Percentiles rank a stretch among this genome's conserved stretches.
phyloP scores from a whole-genome alignment of 2,329 filamentous ascomycete species.

The Sclerotinia glacialis region DNA sequence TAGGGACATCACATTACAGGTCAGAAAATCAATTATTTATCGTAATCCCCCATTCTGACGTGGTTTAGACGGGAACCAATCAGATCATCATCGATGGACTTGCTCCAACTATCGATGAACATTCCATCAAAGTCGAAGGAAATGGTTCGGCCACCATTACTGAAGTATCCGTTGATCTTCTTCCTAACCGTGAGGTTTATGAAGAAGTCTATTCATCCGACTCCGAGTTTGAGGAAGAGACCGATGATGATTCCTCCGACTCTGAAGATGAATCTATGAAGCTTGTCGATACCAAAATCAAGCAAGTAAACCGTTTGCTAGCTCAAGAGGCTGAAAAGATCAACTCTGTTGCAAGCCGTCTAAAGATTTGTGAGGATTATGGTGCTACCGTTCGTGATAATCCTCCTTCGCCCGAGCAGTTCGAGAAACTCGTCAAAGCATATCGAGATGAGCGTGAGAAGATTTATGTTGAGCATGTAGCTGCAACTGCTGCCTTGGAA shows the following conservation, averaged over 20 bases:
- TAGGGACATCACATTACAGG: conserved; percentile 48
- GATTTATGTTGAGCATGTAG: conserved; percentile 44
- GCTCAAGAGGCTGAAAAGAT: conserved; percentile 38
- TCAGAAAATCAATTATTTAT: background rate
- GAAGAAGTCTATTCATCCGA: conserved; percentile 41
- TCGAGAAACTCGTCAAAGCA: conserved; percentile 31
- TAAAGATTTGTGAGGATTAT: conserved; percentile 35
- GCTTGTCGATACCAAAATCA: conserved; percentile 30
- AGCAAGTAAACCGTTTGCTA: conserved; percentile 29
- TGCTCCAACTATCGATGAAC: conserved; percentile 51
- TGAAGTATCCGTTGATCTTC: conserved; percentile 59
- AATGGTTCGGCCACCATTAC: conserved; percentile 57
- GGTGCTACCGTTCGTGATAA: conserved; percentile 30
- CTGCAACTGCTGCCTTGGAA: conserved; percentile 39
- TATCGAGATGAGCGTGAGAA: conserved; percentile 36
- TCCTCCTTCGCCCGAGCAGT: conserved; percentile 27
- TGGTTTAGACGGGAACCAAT: conserved; percentile 48
- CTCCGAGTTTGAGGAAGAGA: conserved; percentile 39
- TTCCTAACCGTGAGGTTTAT: conserved; percentile 50
- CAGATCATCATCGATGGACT: conserved; percentile 56
- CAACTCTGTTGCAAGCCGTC: conserved; percentile 33
- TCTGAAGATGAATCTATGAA: conserved; percentile 35
- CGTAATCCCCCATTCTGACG: background rate
- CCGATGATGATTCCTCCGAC: conserved; percentile 37
- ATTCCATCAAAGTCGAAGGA: conserved; percentile 60